Base-by-base conservation (phyloP, 2,329 filamentous ascomycete genomes). In the Fusarium metavorans region DNA sequence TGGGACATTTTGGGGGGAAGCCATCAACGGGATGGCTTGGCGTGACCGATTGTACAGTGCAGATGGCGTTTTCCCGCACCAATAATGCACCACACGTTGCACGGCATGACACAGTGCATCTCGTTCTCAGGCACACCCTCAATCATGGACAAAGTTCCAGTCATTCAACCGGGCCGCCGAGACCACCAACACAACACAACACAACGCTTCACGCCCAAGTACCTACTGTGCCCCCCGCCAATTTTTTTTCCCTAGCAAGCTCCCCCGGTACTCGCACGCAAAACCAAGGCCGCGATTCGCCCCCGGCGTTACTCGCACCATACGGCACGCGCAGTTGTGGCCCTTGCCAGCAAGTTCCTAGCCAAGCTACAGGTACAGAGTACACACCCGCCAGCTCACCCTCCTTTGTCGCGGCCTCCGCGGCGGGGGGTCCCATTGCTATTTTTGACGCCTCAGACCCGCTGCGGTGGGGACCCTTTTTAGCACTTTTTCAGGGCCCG, bases 371-470 rank as follows among this genome's bases (percentile, higher is more conserved):
- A 25, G 43, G 20, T 45, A 45, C 27, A 9, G 25, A 27, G 25
- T 32, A 32, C 30, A 32, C 35, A 27, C 32, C 57, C 64, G 52
- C 57, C 62, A 66, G 32, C 62, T 58, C 62, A 65, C 50, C 58
- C 61, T 37, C 65, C 65, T 65, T 64, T 68, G 60, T 54, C 62
- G 66, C 73, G 73, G 74, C 70, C 72, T 70, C 70, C 70, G 41
- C 70, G 66, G 73, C 62, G 64, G 66, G 39, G 64, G 63, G 66
- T 59, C 64, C 67, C 68, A 68, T 74, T 77, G 70, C 76, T 77
- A 77, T 77, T 77, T 77, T 77, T 77, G 76, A 77, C 63, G 71
- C 67, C 75, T 63, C 41, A 30, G 68, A 76, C 68, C 73, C 73
- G 70, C 70, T 63, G 2, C 5, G 52, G 73, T 74, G 73, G 73